These are phyloP conservation scores for Penicillium digitatum DNA, from an alignment of 2,329 filamentous ascomycete species.

Conservation along the genomic window DNA sequence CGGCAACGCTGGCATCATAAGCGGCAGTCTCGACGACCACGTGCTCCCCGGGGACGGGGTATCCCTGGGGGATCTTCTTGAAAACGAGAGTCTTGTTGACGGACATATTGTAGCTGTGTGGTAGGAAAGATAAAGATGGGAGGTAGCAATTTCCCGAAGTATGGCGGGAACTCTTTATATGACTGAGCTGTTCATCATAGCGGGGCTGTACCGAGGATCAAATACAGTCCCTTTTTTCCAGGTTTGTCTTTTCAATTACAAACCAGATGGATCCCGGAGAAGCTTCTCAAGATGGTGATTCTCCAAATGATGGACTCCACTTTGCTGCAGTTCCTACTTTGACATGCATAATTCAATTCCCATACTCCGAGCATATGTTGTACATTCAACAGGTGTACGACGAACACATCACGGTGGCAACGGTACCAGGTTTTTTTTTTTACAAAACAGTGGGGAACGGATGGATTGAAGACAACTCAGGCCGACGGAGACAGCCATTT, in stretches of 20 bases:
- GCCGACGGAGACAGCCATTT: constrained; percentile 24
- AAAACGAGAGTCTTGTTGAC: constrained; percentile 71
- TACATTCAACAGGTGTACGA: background rate
- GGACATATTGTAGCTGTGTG: constrained; percentile 25
- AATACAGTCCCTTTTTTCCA: background rate
- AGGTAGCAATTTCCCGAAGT: background rate
- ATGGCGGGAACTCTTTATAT: constrained; percentile 8
- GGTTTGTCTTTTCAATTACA: constrained; percentile 15
- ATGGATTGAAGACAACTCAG: constrained; percentile 15
- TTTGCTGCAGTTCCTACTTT: constrained; percentile 2
- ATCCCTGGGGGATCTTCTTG: constrained; percentile 63
- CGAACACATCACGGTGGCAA: constrained; percentile 4
- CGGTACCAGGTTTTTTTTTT: background rate
- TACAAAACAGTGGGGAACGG: constrained; percentile 18
- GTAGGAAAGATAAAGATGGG: background rate
- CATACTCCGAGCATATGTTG: background rate
- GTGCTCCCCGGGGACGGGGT: constrained; percentile 67
- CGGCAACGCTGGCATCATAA: constrained; percentile 58
- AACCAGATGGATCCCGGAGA: constrained; percentile 23
- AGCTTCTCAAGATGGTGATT: constrained; percentile 26
- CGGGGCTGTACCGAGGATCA: constrained; percentile 23
- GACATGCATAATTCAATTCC: background rate
- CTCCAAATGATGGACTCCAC: constrained; percentile 16
- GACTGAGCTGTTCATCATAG: constrained; percentile 8
- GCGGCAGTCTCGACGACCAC: constrained; percentile 62